phyloP scores from a whole-genome alignment of 495 filamentous ascomycete genomes.

The Mytilinidion resinicola region DNA sequence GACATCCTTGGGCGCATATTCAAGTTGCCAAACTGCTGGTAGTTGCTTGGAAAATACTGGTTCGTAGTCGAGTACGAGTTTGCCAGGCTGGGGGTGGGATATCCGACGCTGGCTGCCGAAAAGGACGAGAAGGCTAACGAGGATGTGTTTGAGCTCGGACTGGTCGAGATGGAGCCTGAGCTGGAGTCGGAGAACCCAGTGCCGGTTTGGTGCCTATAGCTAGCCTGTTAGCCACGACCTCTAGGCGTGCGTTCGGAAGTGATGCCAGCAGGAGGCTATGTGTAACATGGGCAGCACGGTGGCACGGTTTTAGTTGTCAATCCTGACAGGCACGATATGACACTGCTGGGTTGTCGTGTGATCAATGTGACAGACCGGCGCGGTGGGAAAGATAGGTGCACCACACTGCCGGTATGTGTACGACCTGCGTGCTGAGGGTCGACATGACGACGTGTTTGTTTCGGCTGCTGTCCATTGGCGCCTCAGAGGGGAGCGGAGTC shows the following conservation, averaged over 20 bases:
- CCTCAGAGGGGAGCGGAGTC: constrained; percentile 14
- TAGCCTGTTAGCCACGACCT: background rate
- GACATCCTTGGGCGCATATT: constrained; percentile 25
- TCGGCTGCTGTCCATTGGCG: constrained; percentile 13
- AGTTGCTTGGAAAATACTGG: constrained; percentile 16
- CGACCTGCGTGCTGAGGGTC: constrained; percentile 21
- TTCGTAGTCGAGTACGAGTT: constrained; percentile 29
- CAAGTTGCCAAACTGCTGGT: constrained; percentile 25
- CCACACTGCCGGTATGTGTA: constrained; percentile 29
- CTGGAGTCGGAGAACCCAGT: constrained; percentile 32
- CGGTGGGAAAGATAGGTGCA: constrained; percentile 27
- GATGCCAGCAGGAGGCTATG: constrained; percentile 25
- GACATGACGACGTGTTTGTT: constrained; percentile 35
- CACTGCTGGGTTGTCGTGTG: constrained; percentile 31
- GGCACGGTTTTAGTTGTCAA: constrained; percentile 30
- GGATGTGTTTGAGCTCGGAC: constrained; percentile 34
- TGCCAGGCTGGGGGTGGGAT: constrained; percentile 9
- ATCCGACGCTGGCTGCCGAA: constrained; percentile 13
- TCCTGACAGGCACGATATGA: constrained; percentile 26
- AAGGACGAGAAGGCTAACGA: constrained; percentile 30
- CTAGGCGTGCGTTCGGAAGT: background rate
- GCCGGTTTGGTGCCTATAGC: constrained; percentile 30
- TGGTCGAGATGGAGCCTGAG: constrained; percentile 35
- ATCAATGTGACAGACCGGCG: constrained; percentile 30
- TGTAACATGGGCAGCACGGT: constrained; percentile 29